Base-by-base conservation (phyloP, 2,329 filamentous ascomycete genomes). In the Fusarium austroafricanum region DNA sequence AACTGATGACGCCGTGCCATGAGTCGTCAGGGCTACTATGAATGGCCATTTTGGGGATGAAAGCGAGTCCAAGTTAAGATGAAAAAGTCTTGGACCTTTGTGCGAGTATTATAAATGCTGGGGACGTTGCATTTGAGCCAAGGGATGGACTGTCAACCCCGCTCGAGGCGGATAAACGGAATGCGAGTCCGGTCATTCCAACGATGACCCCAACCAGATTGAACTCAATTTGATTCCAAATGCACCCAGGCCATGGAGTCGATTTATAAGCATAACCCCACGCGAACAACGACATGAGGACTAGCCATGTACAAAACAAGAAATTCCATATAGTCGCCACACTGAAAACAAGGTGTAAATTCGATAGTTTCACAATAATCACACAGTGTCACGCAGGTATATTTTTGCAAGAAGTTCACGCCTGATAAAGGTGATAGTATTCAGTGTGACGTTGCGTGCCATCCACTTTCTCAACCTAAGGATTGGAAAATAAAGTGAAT, bases 1-100 rank as follows among this genome's bases (percentile, higher is more conserved):
- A n/a, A 15, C 54, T 43, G 6, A 75, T 45, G 4, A 67, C 39
- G 2, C 72, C 72, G 21, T 75, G 73, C 73, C 73, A 75, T 7
- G 72, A 73, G 31, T 75, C 73, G 1, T 71, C 35, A 10, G 67
- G 67, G 2, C 55, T 55, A 8, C 23, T 53, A 31, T 75, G 71
- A 15, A 75, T 45, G 5, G 56, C 28, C 69, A 72, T 70, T 21
- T 4, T 47, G 2, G 3, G n/a, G n/a, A 28, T 10, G 12, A 7
- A 12, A 18, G 21, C 9, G 5, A 18, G 5, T 9, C 14, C 2
- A 2, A 12, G 18, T 26, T 1, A n/a, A 11, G 18, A 4, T 21
- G 6, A 33, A 8, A 35, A 10, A 1, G 3, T 10, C 17, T 9
- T 7, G 21, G n/a, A 17, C 6, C n/a, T 14, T n/a, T 17, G 14